Evolutionary conservation across 2,329 filamentous ascomycete genomes (phyloP), one percentile per base, ranked within the genome.

Genomic region (Apiospora sp.): DNA sequence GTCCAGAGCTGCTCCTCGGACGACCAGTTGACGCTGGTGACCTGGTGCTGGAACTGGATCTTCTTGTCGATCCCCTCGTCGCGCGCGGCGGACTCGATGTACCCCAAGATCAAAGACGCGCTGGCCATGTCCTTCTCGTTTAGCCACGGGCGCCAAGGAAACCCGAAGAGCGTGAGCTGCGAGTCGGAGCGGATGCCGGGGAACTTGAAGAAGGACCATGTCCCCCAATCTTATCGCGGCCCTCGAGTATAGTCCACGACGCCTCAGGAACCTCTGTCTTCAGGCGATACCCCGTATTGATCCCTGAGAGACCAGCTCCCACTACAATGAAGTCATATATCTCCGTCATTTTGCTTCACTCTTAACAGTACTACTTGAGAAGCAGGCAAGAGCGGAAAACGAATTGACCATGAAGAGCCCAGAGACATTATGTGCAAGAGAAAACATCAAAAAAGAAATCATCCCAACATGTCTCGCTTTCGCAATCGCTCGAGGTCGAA

Each of bases 201-300:
- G 76, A 94, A 96, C 54, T 87, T 89, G 84, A 94, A 96, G 2
- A 95, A 83, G 77, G 92, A 91, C 93, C 93, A 95, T 0, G 93
- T 96, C 0, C 94, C 1, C 93, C 93, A 10, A 95, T 85, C 37
- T 85, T 83, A 69, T 87, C 84, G 48, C 93, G 90, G 1, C 86
- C 87, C 80, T 96, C 93, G 22, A 95, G 86, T 34, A 96, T 89
- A 13, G 88, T 86, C 77, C 91, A 94, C 43, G 83, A 86, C 64
- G 79, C 80, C 71, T 87, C 81, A 0, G 93, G 92, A 14, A 92
- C 82, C 74, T 87, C 80, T 1, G 86, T 85, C 76, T 91, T 88
- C 4, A 94, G 78, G 46, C 92, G 88, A 77, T 95, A 93, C 2
- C 89, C 68, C 27, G 92, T 86, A 76, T 94, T 93, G 83, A 95